These are phyloP conservation scores for Globisporangium echinulatum DNA, from an alignment of 352 stramenopile genomes.

Conservation along the genomic window DNA sequence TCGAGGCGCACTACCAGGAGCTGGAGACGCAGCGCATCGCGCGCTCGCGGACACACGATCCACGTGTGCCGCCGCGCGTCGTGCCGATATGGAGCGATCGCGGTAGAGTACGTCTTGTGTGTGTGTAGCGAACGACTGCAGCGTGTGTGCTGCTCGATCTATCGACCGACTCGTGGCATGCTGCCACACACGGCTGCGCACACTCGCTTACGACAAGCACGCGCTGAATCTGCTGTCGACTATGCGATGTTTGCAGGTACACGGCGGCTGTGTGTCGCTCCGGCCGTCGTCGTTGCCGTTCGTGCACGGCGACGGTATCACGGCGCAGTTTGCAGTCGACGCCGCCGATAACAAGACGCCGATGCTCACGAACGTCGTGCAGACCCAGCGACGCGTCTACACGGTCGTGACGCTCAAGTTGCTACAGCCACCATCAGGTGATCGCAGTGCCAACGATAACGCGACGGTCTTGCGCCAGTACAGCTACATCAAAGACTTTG, in stretches of 20 bases:
- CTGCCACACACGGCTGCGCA: not conserved
- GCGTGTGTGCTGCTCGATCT: not conserved
- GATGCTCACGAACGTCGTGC: conserved; percentile 59
- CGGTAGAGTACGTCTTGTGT: conserved; percentile 24
- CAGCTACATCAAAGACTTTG: conserved; percentile 55
- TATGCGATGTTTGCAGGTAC: conserved; percentile 13
- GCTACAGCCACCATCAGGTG: conserved; percentile 4
- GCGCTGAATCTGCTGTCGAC: no score
- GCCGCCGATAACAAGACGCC: conserved; percentile 15
- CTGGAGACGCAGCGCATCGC: conserved; percentile 41
- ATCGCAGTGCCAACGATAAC: not conserved
- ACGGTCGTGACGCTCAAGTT: conserved; percentile 44
- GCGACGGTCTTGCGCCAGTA: conserved; percentile 25
- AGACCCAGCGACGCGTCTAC: conserved; percentile 46
- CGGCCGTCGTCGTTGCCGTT: conserved; percentile 20
- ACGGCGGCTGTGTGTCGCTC: conserved; percentile 17
- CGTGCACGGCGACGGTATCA: conserved; percentile 25
- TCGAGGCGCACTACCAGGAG: conserved; percentile 45
- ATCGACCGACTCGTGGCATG: not conserved
- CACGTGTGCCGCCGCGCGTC: conserved; percentile 44
- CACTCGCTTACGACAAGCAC: no score
- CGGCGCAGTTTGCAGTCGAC: conserved; percentile 16
- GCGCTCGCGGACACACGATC: conserved; percentile 29
- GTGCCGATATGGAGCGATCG: conserved; percentile 50
- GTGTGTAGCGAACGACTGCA: not conserved